Evolutionary conservation across 2,329 filamentous ascomycete genomes (phyloP).

Genomic region (Polychaeton citri): DNA sequence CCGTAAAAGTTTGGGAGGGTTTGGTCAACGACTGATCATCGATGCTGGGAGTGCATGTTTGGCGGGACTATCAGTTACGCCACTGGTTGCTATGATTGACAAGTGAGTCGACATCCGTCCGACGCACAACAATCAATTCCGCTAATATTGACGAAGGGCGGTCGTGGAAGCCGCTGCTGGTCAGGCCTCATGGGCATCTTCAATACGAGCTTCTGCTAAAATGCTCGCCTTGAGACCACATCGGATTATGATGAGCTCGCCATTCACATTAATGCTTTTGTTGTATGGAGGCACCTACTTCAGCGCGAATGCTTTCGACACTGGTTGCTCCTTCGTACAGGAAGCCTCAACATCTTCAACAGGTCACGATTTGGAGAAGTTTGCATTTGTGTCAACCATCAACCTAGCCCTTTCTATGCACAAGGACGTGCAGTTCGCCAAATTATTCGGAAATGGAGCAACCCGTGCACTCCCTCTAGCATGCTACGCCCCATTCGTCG

Average conservation of each 20-base stretch:
- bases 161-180: slow-evolving; percentile 10
- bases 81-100: slow-evolving; percentile 11
- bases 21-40: no score
- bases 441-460: slow-evolving; percentile 7
- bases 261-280: slow-evolving; percentile 9
- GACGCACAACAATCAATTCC: neutral
- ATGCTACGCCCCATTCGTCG: slow-evolving; percentile 47
- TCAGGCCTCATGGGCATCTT: slow-evolving; percentile 4
- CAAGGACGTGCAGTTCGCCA: slow-evolving; percentile 11
- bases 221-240: slow-evolving; percentile 5
- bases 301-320: slow-evolving; percentile 10
- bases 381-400: slow-evolving; percentile 5
- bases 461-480: slow-evolving; percentile 6
- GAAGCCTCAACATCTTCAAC: slow-evolving; percentile 5
- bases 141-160: slow-evolving; percentile 6
- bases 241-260: slow-evolving; percentile 6
- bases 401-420: slow-evolving; percentile 10
- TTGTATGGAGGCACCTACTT: slow-evolving; percentile 12
- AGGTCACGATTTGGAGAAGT: slow-evolving; percentile 1
- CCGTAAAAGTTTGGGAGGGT: no score
- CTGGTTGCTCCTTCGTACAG: slow-evolving; percentile 3
- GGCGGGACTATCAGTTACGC: slow-evolving; percentile 11
- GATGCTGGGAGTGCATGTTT: slow-evolving; percentile 9
- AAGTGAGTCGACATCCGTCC: slow-evolving; percentile 4
- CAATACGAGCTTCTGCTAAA: slow-evolving; percentile 4